phyloP scores from a whole-genome alignment of 2,329 filamentous ascomycete species.

The Plectosphaerella plurivora region DNA sequence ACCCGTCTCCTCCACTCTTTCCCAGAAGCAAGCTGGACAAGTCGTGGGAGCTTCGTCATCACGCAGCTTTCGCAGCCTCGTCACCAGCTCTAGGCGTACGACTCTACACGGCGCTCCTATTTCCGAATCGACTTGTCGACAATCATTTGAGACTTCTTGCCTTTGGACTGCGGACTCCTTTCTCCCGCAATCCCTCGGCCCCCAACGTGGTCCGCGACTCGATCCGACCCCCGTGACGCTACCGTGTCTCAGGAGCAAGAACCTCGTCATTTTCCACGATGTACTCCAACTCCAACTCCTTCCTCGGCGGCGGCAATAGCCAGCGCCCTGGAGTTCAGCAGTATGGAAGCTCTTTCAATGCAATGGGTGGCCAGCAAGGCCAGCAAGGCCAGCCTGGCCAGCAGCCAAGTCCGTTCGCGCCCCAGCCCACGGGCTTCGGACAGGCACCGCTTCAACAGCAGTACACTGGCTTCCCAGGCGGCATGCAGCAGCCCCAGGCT shows the following conservation, averaged over 20 bases:
- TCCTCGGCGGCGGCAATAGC: slow-evolving; percentile 73
- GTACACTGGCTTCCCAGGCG: slow-evolving; percentile 56
- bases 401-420: slow-evolving; percentile 50
- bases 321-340: slow-evolving; percentile 65
- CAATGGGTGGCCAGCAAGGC: slow-evolving; percentile 38
- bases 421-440: slow-evolving; percentile 57
- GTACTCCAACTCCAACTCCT: slow-evolving; percentile 89
- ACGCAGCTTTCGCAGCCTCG: slow-evolving; percentile 6
- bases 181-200: background rate
- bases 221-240: background rate
- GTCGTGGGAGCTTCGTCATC: slow-evolving; percentile 15
- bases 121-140: slow-evolving; percentile 1
- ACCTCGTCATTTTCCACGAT: slow-evolving; percentile 42
- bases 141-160: background rate
- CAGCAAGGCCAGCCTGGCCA: slow-evolving; percentile 31
- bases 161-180: too few species aligned
- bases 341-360: slow-evolving; percentile 47
- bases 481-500: slow-evolving; percentile 52
- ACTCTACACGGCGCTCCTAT: too few species aligned
- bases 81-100: background rate
- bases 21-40: slow-evolving; percentile 12
- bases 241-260: slow-evolving; percentile 6
- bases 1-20: slow-evolving; percentile 4
- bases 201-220: background rate
- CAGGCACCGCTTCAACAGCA: slow-evolving; percentile 52